Percentiles rank a stretch among this genome's conserved stretches.
phyloP scores from a whole-genome alignment of 305 asterid species.

The Fraxinus albicans region DNA sequence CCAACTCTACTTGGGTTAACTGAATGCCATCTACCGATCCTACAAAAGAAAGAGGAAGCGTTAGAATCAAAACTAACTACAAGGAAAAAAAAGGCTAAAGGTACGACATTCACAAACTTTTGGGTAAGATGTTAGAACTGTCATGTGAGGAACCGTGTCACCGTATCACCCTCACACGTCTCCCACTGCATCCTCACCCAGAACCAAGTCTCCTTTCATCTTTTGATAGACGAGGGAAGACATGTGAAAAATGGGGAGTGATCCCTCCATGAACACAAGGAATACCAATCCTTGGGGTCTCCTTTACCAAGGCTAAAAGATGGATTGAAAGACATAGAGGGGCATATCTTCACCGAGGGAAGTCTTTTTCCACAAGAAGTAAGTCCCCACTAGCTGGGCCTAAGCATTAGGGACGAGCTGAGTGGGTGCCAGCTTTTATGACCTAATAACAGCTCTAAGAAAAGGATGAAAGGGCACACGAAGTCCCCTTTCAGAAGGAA shows the following conservation, averaged over 20 bases:
- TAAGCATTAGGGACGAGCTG: no score
- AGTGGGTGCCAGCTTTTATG: not conserved
- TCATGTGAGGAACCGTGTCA: not conserved
- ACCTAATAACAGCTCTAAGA: not conserved
- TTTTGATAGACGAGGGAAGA: not conserved
- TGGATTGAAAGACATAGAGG: not conserved
- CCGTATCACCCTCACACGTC: not conserved
- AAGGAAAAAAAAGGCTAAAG: not conserved
- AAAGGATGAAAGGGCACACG: not conserved
- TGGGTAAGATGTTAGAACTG: not conserved
- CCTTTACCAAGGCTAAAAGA: not conserved
- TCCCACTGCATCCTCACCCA: not conserved
- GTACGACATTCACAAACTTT: not conserved
- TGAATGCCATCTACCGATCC: not conserved
- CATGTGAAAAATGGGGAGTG: not conserved
- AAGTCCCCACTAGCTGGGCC: not conserved
- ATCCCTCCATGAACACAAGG: not conserved
- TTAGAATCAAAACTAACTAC: not conserved
- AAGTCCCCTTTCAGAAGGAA: not conserved
- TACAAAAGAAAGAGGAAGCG: not conserved
- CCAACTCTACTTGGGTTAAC: not conserved
- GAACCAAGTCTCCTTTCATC: not conserved
- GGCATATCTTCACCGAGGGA: not conserved
- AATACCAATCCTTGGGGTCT: not conserved
- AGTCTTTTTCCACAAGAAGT: not conserved